Conservation (phyloP, 371 early-diverging fungal species). For the Actinomortierella ambigua region DNA sequence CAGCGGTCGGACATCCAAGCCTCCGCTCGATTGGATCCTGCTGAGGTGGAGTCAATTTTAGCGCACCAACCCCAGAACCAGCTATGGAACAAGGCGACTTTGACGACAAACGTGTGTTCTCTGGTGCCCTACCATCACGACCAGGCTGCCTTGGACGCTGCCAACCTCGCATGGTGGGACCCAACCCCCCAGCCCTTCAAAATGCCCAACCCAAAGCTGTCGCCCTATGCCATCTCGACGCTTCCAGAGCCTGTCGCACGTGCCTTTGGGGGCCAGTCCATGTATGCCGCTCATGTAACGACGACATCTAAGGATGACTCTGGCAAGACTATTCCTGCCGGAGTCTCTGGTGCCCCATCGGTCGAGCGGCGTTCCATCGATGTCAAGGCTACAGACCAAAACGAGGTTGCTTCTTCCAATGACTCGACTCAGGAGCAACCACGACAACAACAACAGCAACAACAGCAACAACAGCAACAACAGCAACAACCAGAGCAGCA, state of each 20-base stretch:
- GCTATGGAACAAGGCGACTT: too few relatives aligned
- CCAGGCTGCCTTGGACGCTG: too few relatives aligned
- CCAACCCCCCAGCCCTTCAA: slow-evolving; percentile 37
- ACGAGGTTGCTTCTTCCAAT: not conserved
- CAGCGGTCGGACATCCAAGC: too few relatives aligned
- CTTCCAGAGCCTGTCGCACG: slow-evolving; percentile 30
- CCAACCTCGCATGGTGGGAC: slow-evolving; percentile 33
- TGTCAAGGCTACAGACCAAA: too few relatives aligned
- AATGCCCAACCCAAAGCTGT: slow-evolving; percentile 31
- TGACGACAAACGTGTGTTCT: too few relatives aligned
- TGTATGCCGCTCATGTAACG: slow-evolving; percentile 10
- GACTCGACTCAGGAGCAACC: not conserved
- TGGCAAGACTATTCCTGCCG: too few relatives aligned
- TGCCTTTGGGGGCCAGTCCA: slow-evolving; percentile 26
- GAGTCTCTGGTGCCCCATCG: too few relatives aligned
- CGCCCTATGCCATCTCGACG: slow-evolving; percentile 35
- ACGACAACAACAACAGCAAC: not conserved
- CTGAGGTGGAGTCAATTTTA: too few relatives aligned
- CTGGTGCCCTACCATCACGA: too few relatives aligned
- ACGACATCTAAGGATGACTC: not conserved
- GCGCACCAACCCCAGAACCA: too few relatives aligned
- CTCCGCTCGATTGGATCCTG: too few relatives aligned
- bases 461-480: not conserved
- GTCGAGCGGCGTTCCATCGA: too few relatives aligned
- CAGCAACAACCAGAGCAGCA: not conserved